phyloP scores from a whole-genome alignment of 192 early-diverging fungal species.

The Coemansia sp. region DNA sequence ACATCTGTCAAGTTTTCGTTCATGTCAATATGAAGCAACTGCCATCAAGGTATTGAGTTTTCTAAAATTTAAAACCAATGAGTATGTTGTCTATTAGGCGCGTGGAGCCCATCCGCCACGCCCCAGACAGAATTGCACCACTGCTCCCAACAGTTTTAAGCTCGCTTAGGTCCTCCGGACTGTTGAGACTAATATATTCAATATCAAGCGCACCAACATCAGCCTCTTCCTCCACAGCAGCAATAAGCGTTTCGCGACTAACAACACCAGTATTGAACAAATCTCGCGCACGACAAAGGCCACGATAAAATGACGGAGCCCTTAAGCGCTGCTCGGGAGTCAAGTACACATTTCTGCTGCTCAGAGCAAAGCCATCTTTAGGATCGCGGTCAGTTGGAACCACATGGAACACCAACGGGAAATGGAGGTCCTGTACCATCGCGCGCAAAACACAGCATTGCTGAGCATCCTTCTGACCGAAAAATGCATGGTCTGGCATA shows the following conservation, averaged over 20 bases:
- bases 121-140: constrained; percentile 80
- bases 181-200: constrained; percentile 84
- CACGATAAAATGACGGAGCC: constrained; percentile 75
- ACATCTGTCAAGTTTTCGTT: not conserved
- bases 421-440: constrained; percentile 84
- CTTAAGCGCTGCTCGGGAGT: constrained; percentile 63
- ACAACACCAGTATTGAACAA: constrained; percentile 44
- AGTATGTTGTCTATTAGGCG: constrained; percentile 93
- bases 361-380: constrained; percentile 83
- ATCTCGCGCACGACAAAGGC: constrained; percentile 57
- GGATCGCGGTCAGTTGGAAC: constrained; percentile 72
- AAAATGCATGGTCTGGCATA: constrained; percentile 78
- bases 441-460: constrained; percentile 79
- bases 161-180: constrained; percentile 67
- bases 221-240: constrained; percentile 41
- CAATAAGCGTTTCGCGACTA: constrained; percentile 50
- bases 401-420: constrained; percentile 72
- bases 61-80: constrained; percentile 58
- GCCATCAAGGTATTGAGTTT: too few relatives aligned
- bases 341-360: constrained; percentile 86
- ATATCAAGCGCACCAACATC: constrained; percentile 57
- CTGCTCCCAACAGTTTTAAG: constrained; percentile 47
- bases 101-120: constrained; percentile 82
- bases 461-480: constrained; percentile 98
- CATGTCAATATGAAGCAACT: not conserved